Conservation (phyloP, 169 alveolate genomes). For the Eimeria maxima region DNA sequence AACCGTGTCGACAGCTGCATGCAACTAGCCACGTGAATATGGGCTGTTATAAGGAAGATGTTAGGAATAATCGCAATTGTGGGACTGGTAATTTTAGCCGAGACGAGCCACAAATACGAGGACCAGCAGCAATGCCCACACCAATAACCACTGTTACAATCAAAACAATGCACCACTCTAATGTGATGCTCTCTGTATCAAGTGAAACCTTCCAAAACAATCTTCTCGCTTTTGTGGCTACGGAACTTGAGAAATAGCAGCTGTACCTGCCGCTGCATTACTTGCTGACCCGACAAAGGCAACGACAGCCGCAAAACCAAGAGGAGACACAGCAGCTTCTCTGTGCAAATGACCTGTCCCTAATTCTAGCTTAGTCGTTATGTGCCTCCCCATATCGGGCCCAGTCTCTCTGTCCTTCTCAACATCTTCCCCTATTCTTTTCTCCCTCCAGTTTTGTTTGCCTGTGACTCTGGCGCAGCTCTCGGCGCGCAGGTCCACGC, state of each 20-base stretch:
- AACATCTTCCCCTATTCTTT: background rate
- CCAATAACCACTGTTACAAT: background rate
- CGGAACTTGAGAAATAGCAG: background rate
- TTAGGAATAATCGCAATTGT: background rate
- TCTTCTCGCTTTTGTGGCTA: background rate
- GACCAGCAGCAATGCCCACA: background rate
- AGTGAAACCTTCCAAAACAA: background rate
- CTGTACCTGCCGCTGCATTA: background rate
- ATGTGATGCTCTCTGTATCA: background rate
- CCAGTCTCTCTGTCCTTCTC: background rate
- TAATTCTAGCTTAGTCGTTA: background rate
- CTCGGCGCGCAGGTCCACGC: constrained; percentile 41
- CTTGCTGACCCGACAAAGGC: background rate
- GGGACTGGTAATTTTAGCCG: background rate
- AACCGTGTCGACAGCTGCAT: background rate
- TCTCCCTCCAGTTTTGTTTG: background rate
- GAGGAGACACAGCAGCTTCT: background rate
- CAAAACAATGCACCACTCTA: background rate
- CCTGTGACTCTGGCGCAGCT: constrained; percentile 25
- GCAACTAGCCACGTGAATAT: background rate
- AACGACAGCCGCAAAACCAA: background rate
- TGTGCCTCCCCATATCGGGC: background rate
- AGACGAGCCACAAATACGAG: background rate
- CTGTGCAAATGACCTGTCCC: background rate
- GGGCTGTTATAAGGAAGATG: background rate